Conservation (phyloP, 768 basidiomycete genomes). For the Amanita inopinata region DNA sequence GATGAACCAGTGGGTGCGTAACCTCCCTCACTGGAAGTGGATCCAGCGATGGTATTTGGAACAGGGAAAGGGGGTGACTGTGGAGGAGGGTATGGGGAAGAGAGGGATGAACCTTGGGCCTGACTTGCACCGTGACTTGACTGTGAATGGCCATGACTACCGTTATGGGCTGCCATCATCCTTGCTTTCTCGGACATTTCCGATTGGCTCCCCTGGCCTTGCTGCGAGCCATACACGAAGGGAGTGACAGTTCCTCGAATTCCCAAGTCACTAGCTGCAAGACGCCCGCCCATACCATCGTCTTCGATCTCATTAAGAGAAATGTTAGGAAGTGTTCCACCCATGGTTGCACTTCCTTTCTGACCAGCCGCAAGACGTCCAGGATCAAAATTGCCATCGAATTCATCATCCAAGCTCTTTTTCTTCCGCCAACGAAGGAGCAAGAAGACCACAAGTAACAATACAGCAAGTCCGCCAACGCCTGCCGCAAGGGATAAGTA, state of each 20-base stretch:
- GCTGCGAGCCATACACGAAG: conserved; percentile 15
- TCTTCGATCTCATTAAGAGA: conserved; percentile 17
- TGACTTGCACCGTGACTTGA: neutral
- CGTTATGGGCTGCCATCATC: neutral
- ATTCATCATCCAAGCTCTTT: conserved; percentile 17
- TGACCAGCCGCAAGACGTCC: conserved; percentile 16
- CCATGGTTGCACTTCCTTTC: conserved; percentile 8
- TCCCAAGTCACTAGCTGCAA: conserved; percentile 19
- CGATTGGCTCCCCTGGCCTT: conserved; percentile 4
- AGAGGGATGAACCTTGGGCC: too few species aligned
- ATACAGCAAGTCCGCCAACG: conserved; percentile 18
- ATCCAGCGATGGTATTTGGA: neutral
- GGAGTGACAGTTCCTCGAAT: conserved; percentile 25
- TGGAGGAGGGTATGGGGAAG: neutral
- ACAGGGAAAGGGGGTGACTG: neutral
- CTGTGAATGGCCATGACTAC: neutral
- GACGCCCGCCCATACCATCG: conserved; percentile 27
- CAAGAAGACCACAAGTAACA: conserved; percentile 18
- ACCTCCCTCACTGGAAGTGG: conserved; percentile 4
- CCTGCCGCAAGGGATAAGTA: conserved; percentile 15
- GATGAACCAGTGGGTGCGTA: conserved; percentile 5
- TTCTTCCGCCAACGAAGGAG: conserved; percentile 19
- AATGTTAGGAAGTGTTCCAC: conserved; percentile 12
- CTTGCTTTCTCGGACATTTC: conserved; percentile 8
- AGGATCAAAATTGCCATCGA: conserved; percentile 35